phyloP scores from a whole-genome alignment of 1,139 yeast genomes.

The Kluyveromyces sp. region DNA sequence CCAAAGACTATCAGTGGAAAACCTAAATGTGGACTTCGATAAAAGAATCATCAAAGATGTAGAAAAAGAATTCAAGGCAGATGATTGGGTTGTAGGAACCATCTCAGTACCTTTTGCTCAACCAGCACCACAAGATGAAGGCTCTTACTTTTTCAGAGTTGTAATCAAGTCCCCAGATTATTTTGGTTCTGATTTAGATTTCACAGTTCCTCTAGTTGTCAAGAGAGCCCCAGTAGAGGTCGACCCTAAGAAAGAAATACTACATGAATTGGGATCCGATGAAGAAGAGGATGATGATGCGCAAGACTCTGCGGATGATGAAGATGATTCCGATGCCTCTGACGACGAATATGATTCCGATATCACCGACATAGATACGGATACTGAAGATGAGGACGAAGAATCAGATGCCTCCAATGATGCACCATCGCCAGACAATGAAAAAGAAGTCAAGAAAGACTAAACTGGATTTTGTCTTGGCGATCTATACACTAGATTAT shows the following conservation, averaged over 20 bases:
- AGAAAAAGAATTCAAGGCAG: slow-evolving; percentile 31
- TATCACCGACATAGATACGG: slow-evolving; percentile 38
- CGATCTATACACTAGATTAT: not conserved
- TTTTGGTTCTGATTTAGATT: slow-evolving; percentile 64
- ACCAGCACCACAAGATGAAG: slow-evolving; percentile 64
- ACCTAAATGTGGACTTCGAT: slow-evolving; percentile 23
- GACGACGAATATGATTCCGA: slow-evolving; percentile 34
- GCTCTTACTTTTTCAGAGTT: slow-evolving; percentile 57
- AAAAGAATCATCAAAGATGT: slow-evolving; percentile 24
- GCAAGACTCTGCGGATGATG: slow-evolving; percentile 30
- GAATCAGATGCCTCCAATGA: slow-evolving; percentile 9
- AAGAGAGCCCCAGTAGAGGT: slow-evolving; percentile 38
- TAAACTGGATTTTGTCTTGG: not conserved
- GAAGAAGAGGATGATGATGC: slow-evolving; percentile 30
- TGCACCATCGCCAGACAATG: not conserved
- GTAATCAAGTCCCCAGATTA: slow-evolving; percentile 58
- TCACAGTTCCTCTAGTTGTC: slow-evolving; percentile 57
- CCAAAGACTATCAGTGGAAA: slow-evolving; percentile 31
- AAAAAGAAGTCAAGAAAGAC: not conserved
- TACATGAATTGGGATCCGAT: slow-evolving; percentile 19
- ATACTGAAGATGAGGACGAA: slow-evolving; percentile 35
- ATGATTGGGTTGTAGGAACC: slow-evolving; percentile 52
- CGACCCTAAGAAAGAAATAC: slow-evolving; percentile 10
- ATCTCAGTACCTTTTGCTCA: slow-evolving; percentile 64
- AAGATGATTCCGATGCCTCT: slow-evolving; percentile 48